Conservation (phyloP, 2,329 filamentous ascomycete genomes). For the Neofusicoccum parvum region DNA sequence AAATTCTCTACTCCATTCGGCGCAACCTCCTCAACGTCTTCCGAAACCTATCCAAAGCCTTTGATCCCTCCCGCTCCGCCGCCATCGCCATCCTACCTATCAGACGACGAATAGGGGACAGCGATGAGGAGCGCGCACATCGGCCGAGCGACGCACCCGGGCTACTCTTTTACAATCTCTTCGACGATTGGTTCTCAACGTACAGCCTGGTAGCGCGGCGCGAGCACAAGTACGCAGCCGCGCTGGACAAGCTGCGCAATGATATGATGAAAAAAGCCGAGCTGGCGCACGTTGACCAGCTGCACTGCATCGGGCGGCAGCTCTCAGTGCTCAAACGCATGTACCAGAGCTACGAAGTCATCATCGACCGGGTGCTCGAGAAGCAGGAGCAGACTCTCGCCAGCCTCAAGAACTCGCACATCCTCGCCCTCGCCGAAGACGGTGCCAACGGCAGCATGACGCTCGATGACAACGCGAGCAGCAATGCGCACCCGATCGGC, state of each 20-base stretch:
- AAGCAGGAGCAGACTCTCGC: slow-evolving; percentile 47
- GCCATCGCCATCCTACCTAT: slow-evolving; percentile 49
- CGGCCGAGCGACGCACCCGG: slow-evolving; percentile 58
- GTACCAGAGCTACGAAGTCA: slow-evolving; percentile 62
- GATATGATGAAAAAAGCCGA: slow-evolving; percentile 58
- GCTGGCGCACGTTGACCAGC: slow-evolving; percentile 50
- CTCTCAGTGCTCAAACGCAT: slow-evolving; percentile 63
- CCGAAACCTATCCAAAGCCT: slow-evolving; percentile 59
- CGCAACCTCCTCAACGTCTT: slow-evolving; percentile 65
- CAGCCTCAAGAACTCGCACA: slow-evolving; percentile 47
- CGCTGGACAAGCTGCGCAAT: slow-evolving; percentile 53
- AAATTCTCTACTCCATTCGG: slow-evolving; percentile 54
- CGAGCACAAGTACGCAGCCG: slow-evolving; percentile 49
- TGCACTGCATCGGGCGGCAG: slow-evolving; percentile 64
- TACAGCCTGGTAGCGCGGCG: slow-evolving; percentile 57
- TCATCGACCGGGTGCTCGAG: slow-evolving; percentile 61
- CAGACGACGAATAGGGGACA: slow-evolving; percentile 47
- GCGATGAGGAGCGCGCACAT: slow-evolving; percentile 49
- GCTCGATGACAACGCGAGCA: slow-evolving; percentile 31
- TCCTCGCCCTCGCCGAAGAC: slow-evolving; percentile 30
- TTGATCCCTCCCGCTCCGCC: slow-evolving; percentile 43
- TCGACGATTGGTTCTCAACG: slow-evolving; percentile 66
- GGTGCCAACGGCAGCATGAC: slow-evolving; percentile 33
- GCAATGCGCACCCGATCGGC: slow-evolving; percentile 1
- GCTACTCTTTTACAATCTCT: slow-evolving; percentile 66